Evolutionary conservation across 768 basidiomycete species (phyloP), one percentile per base, ranked within the genome.

Genomic region (Suillus cothurnatus): DNA sequence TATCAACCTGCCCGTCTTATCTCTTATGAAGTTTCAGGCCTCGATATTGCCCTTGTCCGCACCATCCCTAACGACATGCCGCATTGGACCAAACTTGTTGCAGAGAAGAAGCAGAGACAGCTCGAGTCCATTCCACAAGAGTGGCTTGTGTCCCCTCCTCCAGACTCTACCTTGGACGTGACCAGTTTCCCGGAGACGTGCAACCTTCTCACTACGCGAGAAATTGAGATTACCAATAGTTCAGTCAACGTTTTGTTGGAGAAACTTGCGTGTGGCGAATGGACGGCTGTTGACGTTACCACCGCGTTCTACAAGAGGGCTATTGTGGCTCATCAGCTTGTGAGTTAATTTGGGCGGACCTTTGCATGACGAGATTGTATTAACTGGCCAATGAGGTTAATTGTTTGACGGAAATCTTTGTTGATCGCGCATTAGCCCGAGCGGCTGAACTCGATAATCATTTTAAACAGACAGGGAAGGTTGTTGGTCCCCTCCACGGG

Each of bases 371-470:
- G 23, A 19, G 15, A 17, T 19, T 28, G 36, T 58, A 19, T 58
- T 68, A 41, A 69, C n/a, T 12, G 23, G 45, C 39, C 4, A 6
- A 38, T 12, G 69, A 92, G 91, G 87, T 86, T 7, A 93, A 93
- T 69, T 94, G 93, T 71, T 72, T 94, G 47, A 94, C 92, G 0
- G 92, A 94, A 73, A 87, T 93, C 23, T 92, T 91, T 70, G 83
- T 93, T 61, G 89, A 93, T 28, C 81, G 83, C 6, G 93, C 90
- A 1, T 78, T 92, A 6, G 77, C 75, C 21, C 81, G 87, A 9
- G 93, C 94, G 3, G 75, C 81, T 17, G 82, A 87, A 71, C 80
- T 94, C 7, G 94, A 95, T 68, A 84, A 83, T 6, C 77, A 85
- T 66, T 75, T 91, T 43, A 81, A 80, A 69, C 76, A 70, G 66